Evolutionary conservation across 192 early-diverging fungal species (phyloP), one percentile per base, ranked within the genome.

Genomic region (Umbelopsis sp.): DNA sequence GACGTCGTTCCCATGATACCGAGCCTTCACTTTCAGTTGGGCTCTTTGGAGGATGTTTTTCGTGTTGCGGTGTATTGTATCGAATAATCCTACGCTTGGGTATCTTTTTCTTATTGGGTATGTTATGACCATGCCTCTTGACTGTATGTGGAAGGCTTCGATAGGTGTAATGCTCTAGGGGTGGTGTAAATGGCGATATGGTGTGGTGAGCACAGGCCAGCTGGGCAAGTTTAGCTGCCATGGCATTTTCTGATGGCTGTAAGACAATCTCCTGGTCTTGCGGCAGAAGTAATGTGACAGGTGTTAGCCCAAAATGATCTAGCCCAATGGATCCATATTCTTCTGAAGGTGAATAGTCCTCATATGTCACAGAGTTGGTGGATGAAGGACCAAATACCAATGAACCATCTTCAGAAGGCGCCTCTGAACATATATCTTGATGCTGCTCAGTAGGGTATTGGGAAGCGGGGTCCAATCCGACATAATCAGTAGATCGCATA

Each of bases 191-290:
- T 2, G 95, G 93, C 14, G 91, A 93, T 17, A 98, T 89, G 25
- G 96, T 96, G 73, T 93, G 94, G 71, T 96, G 91, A 76, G 91
- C 85, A 50, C 81, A 85, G 83, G 94, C 89, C 68, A 98, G 81
- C 59, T 90, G 91, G 0, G 94, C 94, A 38, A 98, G 82, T 73
- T 95, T 92, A 3, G 94, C 95, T 7, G 95, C 91, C n/a, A 93
- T 84, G 2, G 89, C 83, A 75, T 94, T 89, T 78, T 94, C 86
- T 14, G 88, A 80, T n/a, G 91, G 92, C 36, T 87, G 78, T n/a
- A 94, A 69, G 8, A 90, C 78, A 25, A 91, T 82, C n/a, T 73
- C 75, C 43, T 80, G 71, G n/a, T 66, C 47, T 65, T 70, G 70
- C 22, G 52, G 65, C 47, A 70, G 14, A 22, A 70, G 45, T 5